These are phyloP conservation scores for Saccharomyces jurei DNA, from an alignment of 805 yeast species.

Conservation along the genomic window DNA sequence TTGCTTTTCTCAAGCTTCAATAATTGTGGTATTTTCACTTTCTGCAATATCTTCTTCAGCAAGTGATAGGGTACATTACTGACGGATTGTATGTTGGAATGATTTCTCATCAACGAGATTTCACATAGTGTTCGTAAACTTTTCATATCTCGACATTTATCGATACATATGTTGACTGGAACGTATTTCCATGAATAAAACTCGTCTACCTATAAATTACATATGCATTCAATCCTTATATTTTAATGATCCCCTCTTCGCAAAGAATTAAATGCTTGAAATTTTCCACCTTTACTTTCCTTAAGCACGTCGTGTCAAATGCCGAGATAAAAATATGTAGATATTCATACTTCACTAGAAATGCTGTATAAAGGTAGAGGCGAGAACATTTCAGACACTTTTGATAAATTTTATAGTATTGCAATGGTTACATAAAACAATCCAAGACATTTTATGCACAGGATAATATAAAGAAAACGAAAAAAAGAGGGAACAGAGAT, in stretches of 20 bases:
- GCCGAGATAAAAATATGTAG: not conserved
- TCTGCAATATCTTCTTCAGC: constrained; percentile 23
- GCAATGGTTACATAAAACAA: not conserved
- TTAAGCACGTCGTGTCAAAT: not conserved
- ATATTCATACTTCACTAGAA: not conserved
- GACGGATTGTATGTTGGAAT: constrained; percentile 20
- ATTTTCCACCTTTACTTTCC: not conserved
- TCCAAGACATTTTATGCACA: not conserved
- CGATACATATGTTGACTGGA: not conserved
- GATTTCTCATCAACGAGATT: constrained; percentile 20
- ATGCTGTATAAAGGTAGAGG: not conserved
- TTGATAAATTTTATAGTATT: not conserved
- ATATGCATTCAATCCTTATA: not conserved
- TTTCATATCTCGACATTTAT: constrained; percentile 6
- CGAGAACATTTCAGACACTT: not conserved
- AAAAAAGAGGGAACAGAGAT: not conserved
- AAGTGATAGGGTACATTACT: constrained; percentile 30
- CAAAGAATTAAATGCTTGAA: not conserved
- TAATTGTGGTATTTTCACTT: constrained; percentile 28
- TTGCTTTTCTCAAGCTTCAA: constrained; percentile 27
- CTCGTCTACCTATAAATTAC: not conserved
- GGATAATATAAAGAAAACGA: not conserved
- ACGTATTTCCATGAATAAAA: not conserved
- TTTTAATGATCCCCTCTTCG: not conserved
- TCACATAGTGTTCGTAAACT: constrained; percentile 18